Evolutionary conservation across 805 yeast genomes (phyloP), one percentile per base, ranked within the genome.

Genomic region (Lipomyces chichibuensis): DNA sequence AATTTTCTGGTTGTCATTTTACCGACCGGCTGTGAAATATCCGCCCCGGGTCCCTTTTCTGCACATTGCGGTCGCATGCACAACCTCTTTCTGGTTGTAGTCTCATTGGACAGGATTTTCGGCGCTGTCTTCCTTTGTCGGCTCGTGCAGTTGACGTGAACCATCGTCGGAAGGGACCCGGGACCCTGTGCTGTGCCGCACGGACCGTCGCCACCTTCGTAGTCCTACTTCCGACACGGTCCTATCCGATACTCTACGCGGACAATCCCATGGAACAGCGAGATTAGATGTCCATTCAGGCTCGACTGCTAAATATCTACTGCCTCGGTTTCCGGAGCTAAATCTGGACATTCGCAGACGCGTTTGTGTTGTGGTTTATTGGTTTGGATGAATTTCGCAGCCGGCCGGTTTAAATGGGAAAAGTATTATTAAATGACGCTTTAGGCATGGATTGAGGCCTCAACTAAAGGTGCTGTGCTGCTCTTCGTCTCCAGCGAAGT

Each of bases 381-480:
- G 27, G 53, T 49, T 49, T n/a, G 7, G 27, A n/a, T 52, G 9
- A 23, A 56, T 32, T n/a, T n/a, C n/a, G 33, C 13, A 53, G 20
- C 9, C 7, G 29, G n/a, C n/a, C 9, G 33, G 33, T 23, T 52
- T 51, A 11, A 53, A 8, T 14, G 7, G 9, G 5, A 25, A 51
- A 23, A 3, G 8, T 17, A 14, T 6, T n/a, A 53, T 20, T 53
- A 53, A 53, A 29, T 27, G 37, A 56, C 43, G 0, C 37, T 32
- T 11, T 57, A 69, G 70, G 99, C 98, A 6, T 93, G 98, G 98
- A 90, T 95, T 73, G 99, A 94, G 80, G 99, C 97, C 9, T 90
- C 97, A n/a, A 95, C 99, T 49, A 95, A 95, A 79, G 99, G 99
- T 78, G 98, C 98, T 4, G 97, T 93, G 7, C 83, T 95, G 65